Conservation (phyloP, 2,329 filamentous ascomycete genomes). For the Nannizziopsis barbatae region DNA sequence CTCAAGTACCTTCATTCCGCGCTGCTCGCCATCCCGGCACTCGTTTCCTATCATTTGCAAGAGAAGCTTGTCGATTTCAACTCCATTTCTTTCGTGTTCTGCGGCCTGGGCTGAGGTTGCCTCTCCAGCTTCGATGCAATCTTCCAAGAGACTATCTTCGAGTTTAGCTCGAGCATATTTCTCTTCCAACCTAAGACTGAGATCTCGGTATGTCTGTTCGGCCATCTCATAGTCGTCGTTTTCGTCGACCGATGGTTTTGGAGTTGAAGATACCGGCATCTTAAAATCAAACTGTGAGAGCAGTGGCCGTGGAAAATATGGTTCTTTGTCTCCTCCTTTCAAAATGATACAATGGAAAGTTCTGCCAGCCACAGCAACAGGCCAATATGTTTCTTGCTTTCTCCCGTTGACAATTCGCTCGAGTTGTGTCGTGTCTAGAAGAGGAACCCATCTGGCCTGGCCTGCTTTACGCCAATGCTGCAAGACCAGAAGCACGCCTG, state of each 20-base stretch:
- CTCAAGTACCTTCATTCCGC: slow-evolving; percentile 89
- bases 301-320: slow-evolving; percentile 80
- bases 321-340: slow-evolving; percentile 85
- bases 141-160: slow-evolving; percentile 61
- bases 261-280: slow-evolving; percentile 58
- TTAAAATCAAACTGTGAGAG: slow-evolving; percentile 90
- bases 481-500: slow-evolving; percentile 74
- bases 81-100: slow-evolving; percentile 58
- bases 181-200: slow-evolving; percentile 59
- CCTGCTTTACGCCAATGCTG: slow-evolving; percentile 81
- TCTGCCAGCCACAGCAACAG: slow-evolving; percentile 79
- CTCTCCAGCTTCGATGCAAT: slow-evolving; percentile 59
- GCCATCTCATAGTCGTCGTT: slow-evolving; percentile 32
- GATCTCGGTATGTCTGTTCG: slow-evolving; percentile 38
- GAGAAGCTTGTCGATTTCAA: slow-evolving; percentile 81
- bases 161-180: slow-evolving; percentile 64
- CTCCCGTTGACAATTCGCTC: slow-evolving; percentile 71
- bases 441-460: slow-evolving; percentile 79
- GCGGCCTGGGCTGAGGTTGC: slow-evolving; percentile 53
- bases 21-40: slow-evolving; percentile 84
- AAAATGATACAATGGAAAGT: slow-evolving; percentile 99
- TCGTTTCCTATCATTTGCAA: slow-evolving; percentile 80
- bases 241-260: slow-evolving; percentile 26
- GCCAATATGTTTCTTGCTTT: slow-evolving; percentile 87
- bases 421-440: slow-evolving; percentile 78